These are phyloP conservation scores for Emericellopsis cladophorae DNA, from an alignment of 2,329 filamentous ascomycete genomes.

Conservation along the genomic window DNA sequence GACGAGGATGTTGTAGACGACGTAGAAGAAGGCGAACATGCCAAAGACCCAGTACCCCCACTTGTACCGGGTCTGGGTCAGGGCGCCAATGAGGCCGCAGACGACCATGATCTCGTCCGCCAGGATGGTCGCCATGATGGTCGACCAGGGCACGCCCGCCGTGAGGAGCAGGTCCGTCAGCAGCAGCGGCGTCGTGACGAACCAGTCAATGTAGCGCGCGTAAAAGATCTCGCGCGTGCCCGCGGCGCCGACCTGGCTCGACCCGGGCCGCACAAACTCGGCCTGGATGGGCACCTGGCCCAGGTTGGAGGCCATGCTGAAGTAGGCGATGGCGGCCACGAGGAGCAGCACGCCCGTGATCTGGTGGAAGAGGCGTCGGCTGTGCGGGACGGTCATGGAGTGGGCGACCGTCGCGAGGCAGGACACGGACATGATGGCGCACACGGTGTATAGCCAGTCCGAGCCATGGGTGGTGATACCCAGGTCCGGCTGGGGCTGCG, in stretches of 20 bases:
- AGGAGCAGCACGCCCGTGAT: constrained; percentile 33
- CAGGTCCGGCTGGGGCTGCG: constrained; percentile 31
- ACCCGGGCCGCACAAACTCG: constrained; percentile 32
- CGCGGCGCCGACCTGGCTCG: constrained; percentile 28
- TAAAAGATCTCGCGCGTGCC: constrained; percentile 44
- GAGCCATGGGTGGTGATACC: constrained; percentile 46
- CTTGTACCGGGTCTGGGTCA: constrained; percentile 35
- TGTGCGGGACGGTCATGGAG: constrained; percentile 38
- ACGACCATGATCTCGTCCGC: constrained; percentile 33
- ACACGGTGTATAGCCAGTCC: constrained; percentile 51
- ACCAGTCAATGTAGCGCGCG: constrained; percentile 40
- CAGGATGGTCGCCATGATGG: constrained; percentile 33
- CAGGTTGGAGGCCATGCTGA: constrained; percentile 35
- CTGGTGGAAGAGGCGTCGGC: constrained; percentile 43
- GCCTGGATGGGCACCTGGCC: constrained; percentile 32
- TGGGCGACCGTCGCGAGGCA: constrained; percentile 40
- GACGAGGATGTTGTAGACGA: constrained; percentile 28
- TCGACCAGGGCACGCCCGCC: constrained; percentile 39
- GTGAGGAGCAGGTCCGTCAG: constrained; percentile 51
- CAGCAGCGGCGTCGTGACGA: constrained; percentile 49
- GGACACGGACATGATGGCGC: constrained; percentile 41
- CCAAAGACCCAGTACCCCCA: constrained; percentile 45
- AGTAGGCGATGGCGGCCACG: constrained; percentile 38
- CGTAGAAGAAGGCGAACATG: constrained; percentile 28
- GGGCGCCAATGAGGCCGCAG: constrained; percentile 32